A percentile compares a stretch with the other conserved stretches of the same genome.
phyloP scores from a whole-genome alignment of 2,329 filamentous ascomycete species.

The Neurospora sp. region DNA sequence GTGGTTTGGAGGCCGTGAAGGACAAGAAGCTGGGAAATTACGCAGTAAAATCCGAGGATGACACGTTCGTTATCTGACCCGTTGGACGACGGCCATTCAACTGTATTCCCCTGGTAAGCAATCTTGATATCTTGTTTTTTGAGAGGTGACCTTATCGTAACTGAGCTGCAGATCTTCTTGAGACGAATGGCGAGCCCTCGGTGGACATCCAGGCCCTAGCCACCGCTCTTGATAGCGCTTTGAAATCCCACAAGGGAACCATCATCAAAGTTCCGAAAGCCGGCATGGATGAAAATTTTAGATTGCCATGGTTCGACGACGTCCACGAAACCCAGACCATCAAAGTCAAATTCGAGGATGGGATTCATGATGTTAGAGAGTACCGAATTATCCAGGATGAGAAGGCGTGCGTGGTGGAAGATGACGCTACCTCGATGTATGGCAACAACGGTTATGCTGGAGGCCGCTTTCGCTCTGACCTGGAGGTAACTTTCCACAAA shows the following conservation, averaged over 20 bases:
- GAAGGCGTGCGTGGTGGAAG: neutral
- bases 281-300: too few species aligned
- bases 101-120: neutral
- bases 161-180: too few species aligned
- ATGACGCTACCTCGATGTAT: too few species aligned
- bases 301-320: too few species aligned
- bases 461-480: neutral
- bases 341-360: fast-evolving
- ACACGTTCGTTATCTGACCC: neutral
- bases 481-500: neutral
- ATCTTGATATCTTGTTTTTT: too few species aligned
- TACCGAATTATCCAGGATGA: neutral
- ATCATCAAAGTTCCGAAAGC: too few species aligned
- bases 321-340: neutral
- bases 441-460: neutral
- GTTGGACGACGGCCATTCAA: neutral
- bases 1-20: neutral
- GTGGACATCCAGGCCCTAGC: too few species aligned
- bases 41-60: neutral
- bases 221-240: too few species aligned
- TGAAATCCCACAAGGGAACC: too few species aligned
- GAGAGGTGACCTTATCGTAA: too few species aligned
- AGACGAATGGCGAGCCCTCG: too few species aligned
- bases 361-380: neutral
- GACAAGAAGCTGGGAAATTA: neutral